Evolutionary conservation across 1,284 basidiomycete genomes (phyloP).

Genomic region (Rugiboletus extremiorientalis): DNA sequence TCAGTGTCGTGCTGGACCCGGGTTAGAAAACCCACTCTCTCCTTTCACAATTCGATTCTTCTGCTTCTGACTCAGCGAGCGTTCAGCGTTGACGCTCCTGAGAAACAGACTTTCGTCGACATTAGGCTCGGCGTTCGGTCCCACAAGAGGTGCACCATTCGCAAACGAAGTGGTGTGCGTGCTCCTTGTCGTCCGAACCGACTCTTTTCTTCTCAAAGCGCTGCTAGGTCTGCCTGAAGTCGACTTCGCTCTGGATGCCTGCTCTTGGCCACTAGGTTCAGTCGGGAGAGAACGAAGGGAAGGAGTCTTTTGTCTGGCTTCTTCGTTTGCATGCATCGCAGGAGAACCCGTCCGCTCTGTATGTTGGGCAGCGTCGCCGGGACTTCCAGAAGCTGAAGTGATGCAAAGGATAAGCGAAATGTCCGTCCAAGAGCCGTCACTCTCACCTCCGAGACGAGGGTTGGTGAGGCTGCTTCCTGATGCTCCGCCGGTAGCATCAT

Average conservation of each 20-base stretch:
- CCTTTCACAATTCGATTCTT: constrained; percentile 25
- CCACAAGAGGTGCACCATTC: constrained; percentile 25
- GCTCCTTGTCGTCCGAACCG: constrained; percentile 24
- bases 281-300: constrained; percentile 28
- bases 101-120: constrained; percentile 20
- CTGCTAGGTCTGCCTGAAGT: not conserved
- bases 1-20: not conserved
- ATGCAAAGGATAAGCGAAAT: not conserved
- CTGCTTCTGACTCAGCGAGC: constrained; percentile 28
- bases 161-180: constrained; percentile 21
- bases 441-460: constrained; percentile 4
- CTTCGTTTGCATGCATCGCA: not conserved
- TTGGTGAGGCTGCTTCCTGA: not conserved
- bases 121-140: constrained; percentile 23
- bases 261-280: constrained; percentile 5
- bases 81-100: constrained; percentile 27
- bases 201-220: constrained; percentile 18
- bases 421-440: not conserved
- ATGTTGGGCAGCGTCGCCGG: not conserved
- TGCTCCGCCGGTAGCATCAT: not conserved
- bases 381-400: not conserved
- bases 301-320: constrained; percentile 1
- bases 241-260: not conserved
- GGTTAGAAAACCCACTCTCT: constrained; percentile 22
- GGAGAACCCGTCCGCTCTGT: not conserved